Conservation (phyloP, 176 grass and related monocot genomes). For the Ampelocalamus luodianensis region DNA sequence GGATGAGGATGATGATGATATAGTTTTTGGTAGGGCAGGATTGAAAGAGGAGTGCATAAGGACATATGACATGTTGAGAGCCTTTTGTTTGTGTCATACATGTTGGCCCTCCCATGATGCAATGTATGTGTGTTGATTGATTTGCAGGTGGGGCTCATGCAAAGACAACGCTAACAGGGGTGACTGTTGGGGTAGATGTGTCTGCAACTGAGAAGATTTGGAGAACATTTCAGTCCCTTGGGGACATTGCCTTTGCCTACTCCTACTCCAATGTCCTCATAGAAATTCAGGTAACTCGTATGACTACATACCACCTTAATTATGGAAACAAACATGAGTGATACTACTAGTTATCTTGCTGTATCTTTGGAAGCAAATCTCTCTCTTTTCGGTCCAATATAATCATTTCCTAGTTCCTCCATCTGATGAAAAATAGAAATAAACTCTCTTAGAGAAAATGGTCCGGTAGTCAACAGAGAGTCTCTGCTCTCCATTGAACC, state of each 20-base stretch:
- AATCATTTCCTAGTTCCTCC: background rate
- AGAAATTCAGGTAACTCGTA: constrained; percentile 74
- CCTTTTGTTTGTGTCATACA: constrained; percentile 25
- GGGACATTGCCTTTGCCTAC: constrained; percentile 94
- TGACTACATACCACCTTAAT: background rate
- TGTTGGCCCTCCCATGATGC: constrained; percentile 23
- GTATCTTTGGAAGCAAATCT: background rate
- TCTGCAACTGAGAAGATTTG: constrained; percentile 74
- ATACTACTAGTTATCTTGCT: background rate
- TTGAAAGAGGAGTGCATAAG: background rate
- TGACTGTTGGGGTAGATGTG: constrained; percentile 76
- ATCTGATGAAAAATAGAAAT: background rate
- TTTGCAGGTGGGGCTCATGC: constrained; percentile 57
- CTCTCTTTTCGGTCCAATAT: background rate
- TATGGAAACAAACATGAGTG: background rate
- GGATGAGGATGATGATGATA: background rate
- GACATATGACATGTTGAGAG: constrained; percentile 31
- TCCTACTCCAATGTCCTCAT: constrained; percentile 98
- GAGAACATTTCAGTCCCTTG: constrained; percentile 91
- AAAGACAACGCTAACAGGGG: constrained; percentile 78
- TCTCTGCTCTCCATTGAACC: background rate
- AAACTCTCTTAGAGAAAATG: background rate
- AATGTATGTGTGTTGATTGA: constrained; percentile 29
- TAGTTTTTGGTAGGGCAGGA: constrained; percentile 12
- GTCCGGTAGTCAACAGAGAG: constrained; percentile 16